Base-by-base conservation (phyloP, 1,284 basidiomycete genomes). In the Boletus subluridellus region DNA sequence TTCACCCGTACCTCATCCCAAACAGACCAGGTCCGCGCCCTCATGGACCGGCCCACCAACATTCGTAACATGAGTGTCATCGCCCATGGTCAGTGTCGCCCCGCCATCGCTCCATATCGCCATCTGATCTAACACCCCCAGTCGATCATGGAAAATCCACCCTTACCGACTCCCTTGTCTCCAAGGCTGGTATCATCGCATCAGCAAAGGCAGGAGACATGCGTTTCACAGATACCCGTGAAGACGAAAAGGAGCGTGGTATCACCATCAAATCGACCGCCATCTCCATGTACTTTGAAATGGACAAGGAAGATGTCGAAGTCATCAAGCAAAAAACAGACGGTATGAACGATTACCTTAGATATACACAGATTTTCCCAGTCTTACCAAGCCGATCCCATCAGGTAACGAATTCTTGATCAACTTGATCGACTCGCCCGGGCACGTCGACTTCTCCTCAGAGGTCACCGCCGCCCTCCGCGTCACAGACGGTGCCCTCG, bases 91-190 rank as follows among this genome's bases (percentile, higher is more conserved):
- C 58, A 70, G 85, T 77, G 57, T 53, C 47, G 15, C 50, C 49
- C 50, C 45, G 39, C 26, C 51, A 54, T 63, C 57, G 34, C 28
- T 38, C 32, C 44, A 37, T 55, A 62, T 63, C 52, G n/a, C 48
- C 52, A 55, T 67, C 59, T 63, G 49, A 69, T 61, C 63, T 57
- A 28, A 51, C 52, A 52, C 61, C 47, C 3, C 60, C 66, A 92
- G 94, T 99, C 87, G 97, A 99, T 80, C 97, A 99, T 84, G 97
- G 97, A 81, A 99, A 99, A 82, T 99, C 97, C 60, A 99, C 97
- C 69, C 89, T 99, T 69, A 98, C 97, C 71, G 97, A 99, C 79
- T 98, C 97, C 54, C 85, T 99, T 58, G 95, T 99, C 72, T 96
- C 96, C 68, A 99, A 99, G 84, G 97, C 97, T 65, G 97, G 97